Conservation (phyloP, 805 yeast species). For the Lipomyces sp. region DNA sequence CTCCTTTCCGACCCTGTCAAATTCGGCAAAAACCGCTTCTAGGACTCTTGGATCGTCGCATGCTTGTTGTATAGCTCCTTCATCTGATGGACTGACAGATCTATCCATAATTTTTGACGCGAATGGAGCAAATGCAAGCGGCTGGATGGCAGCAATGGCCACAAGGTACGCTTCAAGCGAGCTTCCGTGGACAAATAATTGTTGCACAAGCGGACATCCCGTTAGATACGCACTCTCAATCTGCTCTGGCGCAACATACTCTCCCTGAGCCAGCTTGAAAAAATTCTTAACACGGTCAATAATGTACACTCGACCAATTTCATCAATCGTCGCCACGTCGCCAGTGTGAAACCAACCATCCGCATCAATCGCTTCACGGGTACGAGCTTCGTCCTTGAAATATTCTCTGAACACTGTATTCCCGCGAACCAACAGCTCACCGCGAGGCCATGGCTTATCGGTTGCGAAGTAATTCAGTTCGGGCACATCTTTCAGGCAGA, state of each 20-base stretch:
- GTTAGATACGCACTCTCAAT: conserved; percentile 68
- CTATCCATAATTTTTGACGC: conserved; percentile 38
- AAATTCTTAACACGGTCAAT: conserved; percentile 80
- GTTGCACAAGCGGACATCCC: conserved; percentile 57
- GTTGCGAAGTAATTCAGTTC: conserved; percentile 58
- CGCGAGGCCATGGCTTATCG: conserved; percentile 53
- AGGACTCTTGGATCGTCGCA: conserved; percentile 48
- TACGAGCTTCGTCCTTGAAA: conserved; percentile 61
- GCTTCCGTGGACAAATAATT: conserved; percentile 68
- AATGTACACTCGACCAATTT: conserved; percentile 60
- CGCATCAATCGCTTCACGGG: conserved; percentile 56
- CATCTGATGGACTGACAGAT: conserved; percentile 43
- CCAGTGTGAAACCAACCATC: conserved; percentile 48
- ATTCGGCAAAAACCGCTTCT: conserved; percentile 45
- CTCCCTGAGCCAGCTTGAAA: conserved; percentile 53
- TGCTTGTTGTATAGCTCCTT: conserved; percentile 42
- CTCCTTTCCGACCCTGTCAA: conserved; percentile 49
- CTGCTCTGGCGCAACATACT: conserved; percentile 76
- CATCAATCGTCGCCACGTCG: conserved; percentile 63
- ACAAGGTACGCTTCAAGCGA: conserved; percentile 60
- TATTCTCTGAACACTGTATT: conserved; percentile 64
- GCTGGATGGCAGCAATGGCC: conserved; percentile 66
- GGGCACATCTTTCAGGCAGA: conserved; percentile 67
- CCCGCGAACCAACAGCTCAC: conserved; percentile 68
- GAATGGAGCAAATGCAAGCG: conserved; percentile 49